These are phyloP conservation scores for Acephala macrosclerotiorum DNA, from an alignment of 2,329 filamentous ascomycete genomes.

Conservation along the genomic window DNA sequence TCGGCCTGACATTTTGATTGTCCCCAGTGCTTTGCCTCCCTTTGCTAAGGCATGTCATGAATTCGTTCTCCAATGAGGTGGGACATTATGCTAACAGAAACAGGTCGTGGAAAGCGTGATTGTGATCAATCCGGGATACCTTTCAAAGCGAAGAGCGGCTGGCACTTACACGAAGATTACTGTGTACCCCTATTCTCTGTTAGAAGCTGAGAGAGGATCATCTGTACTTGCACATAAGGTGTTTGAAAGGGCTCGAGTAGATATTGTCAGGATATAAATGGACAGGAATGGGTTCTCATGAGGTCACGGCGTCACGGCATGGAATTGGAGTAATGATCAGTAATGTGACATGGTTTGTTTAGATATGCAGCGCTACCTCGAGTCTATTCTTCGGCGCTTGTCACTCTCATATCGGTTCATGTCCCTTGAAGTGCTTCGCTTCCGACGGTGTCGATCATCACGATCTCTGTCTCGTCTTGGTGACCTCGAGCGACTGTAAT, in stretches of 20 bases:
- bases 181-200: slow-evolving; percentile 69
- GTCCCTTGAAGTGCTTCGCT: slow-evolving; percentile 64
- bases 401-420: slow-evolving; percentile 61
- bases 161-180: slow-evolving; percentile 87
- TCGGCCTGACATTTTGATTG: slow-evolving; percentile 82
- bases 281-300: slow-evolving; percentile 10
- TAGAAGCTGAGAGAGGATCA: slow-evolving; percentile 62
- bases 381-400: slow-evolving; percentile 65
- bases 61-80: not conserved
- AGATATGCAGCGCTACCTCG: slow-evolving; percentile 31
- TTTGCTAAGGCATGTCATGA: slow-evolving; percentile 78
- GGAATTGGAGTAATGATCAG: slow-evolving; percentile 21
- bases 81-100: slow-evolving; percentile 6
- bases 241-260: slow-evolving; percentile 84
- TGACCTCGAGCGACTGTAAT: slow-evolving; percentile 58
- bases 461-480: slow-evolving; percentile 52
- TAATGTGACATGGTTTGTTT: slow-evolving; percentile 26
- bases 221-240: slow-evolving; percentile 75
- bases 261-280: slow-evolving; percentile 78
- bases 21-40: slow-evolving; percentile 82
- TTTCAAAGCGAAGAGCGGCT: slow-evolving; percentile 84
- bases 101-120: slow-evolving; percentile 91
- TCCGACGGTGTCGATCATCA: slow-evolving; percentile 57
- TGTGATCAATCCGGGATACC: slow-evolving; percentile 86
- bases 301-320: slow-evolving; percentile 17